Conservation (phyloP, 129 eudicot species). For the Oenanthe sinensis region DNA sequence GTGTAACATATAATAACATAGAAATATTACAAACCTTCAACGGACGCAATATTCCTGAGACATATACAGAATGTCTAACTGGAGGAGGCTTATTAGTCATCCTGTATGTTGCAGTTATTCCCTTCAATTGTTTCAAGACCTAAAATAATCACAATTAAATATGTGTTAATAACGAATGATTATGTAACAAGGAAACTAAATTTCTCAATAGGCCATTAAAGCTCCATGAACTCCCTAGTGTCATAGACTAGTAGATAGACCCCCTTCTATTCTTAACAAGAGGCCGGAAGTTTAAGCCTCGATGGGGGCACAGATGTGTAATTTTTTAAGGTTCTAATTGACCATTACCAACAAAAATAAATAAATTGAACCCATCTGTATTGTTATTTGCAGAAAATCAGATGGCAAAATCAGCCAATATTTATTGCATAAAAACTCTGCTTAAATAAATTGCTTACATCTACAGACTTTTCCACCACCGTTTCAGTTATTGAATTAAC, state of each 20-base stretch:
- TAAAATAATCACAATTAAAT: conserved; percentile 13
- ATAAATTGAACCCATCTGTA: not conserved
- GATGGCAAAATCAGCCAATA: not conserved
- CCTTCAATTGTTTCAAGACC: conserved; percentile 86
- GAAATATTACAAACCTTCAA: conserved; percentile 44
- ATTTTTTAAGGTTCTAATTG: not conserved
- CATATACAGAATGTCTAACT: conserved; percentile 90
- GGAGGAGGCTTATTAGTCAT: conserved; percentile 94
- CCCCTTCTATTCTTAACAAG: not conserved
- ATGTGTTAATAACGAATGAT: not conserved
- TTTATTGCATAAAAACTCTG: too few relatives aligned
- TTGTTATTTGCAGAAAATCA: not conserved
- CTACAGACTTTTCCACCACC: conserved; percentile 67
- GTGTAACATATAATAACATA: not conserved
- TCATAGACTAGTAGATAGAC: not conserved
- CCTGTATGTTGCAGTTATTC: conserved; percentile 83
- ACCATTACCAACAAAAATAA: not conserved
- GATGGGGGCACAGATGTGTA: not conserved
- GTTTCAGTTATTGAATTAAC: conserved; percentile 53
- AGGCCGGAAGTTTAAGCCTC: not conserved
- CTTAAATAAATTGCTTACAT: conserved; percentile 33
- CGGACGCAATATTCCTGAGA: conserved; percentile 72
- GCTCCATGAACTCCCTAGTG: not conserved
- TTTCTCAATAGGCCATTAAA: not conserved
- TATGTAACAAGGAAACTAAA: not conserved